Evolutionary conservation across 768 basidiomycete species (phyloP).

Genomic region (Lactarius hengduanensis): DNA sequence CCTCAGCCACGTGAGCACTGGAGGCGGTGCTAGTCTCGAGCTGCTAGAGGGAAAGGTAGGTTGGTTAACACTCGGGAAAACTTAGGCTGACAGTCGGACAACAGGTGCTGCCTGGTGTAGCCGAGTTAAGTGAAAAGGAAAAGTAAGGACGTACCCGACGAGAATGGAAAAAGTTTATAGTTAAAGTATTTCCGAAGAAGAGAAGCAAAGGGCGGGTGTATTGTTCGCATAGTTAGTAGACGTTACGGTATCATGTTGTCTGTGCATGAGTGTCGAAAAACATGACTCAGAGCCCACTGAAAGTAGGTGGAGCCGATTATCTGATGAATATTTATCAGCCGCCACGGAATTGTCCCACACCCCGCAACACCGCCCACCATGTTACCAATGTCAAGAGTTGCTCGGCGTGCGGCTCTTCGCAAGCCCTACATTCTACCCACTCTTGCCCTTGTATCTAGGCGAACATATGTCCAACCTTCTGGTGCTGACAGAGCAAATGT

Average conservation of each 20-base stretch:
- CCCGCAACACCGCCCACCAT: constrained; percentile 37
- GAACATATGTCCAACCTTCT: constrained; percentile 78
- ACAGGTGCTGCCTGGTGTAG: constrained; percentile 87
- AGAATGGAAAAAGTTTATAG: constrained; percentile 10
- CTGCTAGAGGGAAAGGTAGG: constrained; percentile 95
- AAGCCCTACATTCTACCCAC: constrained; percentile 30
- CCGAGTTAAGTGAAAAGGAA: constrained; percentile 82
- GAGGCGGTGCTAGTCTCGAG: constrained; percentile 91
- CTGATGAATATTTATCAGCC: constrained; percentile 26
- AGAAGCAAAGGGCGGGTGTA: neutral
- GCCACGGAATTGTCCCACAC: neutral
- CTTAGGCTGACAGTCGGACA: constrained; percentile 27
- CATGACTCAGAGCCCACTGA: neutral
- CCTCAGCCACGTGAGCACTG: constrained; percentile 95
- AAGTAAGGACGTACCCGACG: constrained; percentile 32
- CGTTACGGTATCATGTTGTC: neutral
- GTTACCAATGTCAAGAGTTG: constrained; percentile 57
- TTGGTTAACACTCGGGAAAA: neutral
- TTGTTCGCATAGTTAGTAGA: neutral
- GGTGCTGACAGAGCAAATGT: constrained; percentile 79
- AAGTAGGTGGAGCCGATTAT: constrained; percentile 22
- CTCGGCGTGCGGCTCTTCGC: constrained; percentile 34
- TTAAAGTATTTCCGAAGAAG: constrained; percentile 6
- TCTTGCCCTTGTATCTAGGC: constrained; percentile 33
- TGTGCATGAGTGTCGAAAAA: neutral